phyloP scores from a whole-genome alignment of 164 flowering plant species.

The Aristolochia fimbriata region DNA sequence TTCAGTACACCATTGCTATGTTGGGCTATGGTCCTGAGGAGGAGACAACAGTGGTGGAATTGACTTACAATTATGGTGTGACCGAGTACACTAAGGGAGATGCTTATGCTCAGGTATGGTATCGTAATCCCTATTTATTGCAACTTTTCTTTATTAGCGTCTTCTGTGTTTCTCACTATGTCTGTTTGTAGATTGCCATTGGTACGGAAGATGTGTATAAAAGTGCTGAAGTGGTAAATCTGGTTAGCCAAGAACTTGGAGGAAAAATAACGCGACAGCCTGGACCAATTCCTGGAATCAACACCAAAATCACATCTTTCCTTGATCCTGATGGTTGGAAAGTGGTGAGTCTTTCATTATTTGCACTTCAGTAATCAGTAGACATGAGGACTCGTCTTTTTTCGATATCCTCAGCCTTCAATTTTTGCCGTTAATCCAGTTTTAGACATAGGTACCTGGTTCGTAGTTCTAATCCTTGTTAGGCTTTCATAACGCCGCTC shows the following conservation, averaged over 20 bases:
- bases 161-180: not conserved
- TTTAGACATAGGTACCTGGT: too few relatives aligned
- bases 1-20: slow-evolving; percentile 83
- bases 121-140: not conserved
- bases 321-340: slow-evolving; percentile 99
- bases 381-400: too few relatives aligned
- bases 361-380: too few relatives aligned
- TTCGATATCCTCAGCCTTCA: too few relatives aligned
- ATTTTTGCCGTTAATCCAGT: too few relatives aligned
- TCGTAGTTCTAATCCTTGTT: too few relatives aligned
- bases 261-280: slow-evolving; percentile 91
- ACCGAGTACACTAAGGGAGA: slow-evolving; percentile 94
- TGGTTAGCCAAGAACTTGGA: slow-evolving; percentile 83
- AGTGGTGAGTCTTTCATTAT: slow-evolving; percentile 42
- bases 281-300: slow-evolving; percentile 88
- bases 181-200: slow-evolving; percentile 57
- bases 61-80: slow-evolving; percentile 93
- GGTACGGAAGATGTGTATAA: slow-evolving; percentile 92
- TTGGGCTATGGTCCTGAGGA: slow-evolving; percentile 81
- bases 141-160: too few relatives aligned
- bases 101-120: slow-evolving; percentile 91
- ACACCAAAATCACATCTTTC: slow-evolving; percentile 81
- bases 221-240: slow-evolving; percentile 69
- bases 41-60: slow-evolving; percentile 75
- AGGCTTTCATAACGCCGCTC: too few relatives aligned